A percentile compares a stretch with the other conserved stretches of the same genome.
These are phyloP conservation scores for Boletus sp. DNA, from an alignment of 1,284 basidiomycete genomes.

Conservation along the genomic window DNA sequence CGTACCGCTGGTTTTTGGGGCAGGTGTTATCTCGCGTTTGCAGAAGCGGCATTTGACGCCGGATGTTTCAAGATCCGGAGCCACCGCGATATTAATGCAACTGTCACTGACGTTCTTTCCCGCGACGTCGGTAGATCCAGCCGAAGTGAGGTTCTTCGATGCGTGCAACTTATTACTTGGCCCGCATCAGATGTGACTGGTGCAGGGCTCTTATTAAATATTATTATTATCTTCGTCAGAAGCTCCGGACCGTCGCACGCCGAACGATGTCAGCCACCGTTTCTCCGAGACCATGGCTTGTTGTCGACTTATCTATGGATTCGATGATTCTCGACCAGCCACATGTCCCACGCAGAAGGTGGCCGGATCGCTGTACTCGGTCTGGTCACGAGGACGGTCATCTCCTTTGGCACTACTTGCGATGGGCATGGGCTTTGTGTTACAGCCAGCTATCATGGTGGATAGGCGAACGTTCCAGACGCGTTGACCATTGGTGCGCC, in stretches of 20 bases:
- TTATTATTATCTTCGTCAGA: too few relatives aligned
- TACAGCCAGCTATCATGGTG: too few relatives aligned
- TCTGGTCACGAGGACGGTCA: background rate
- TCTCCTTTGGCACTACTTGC: background rate
- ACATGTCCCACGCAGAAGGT: background rate
- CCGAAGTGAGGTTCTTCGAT: background rate
- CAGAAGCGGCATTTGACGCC: background rate
- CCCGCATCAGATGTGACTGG: background rate
- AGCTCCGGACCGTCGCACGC: background rate
- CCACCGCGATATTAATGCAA: background rate
- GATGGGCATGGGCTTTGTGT: background rate
- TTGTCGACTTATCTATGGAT: background rate
- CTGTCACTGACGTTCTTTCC: slow-evolving; percentile 6
- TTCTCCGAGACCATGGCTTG: background rate
- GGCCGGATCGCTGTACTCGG: background rate
- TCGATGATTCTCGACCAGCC: background rate
- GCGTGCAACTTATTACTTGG: background rate
- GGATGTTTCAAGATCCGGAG: slow-evolving; percentile 6
- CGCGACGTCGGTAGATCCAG: slow-evolving; percentile 11
- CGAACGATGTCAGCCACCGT: background rate
- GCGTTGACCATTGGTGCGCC: background rate
- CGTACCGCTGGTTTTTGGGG: background rate
- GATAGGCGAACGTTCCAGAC: background rate
- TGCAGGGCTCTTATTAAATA: too few relatives aligned
- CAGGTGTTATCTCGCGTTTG: background rate